Percentiles rank a stretch among this genome's conserved stretches.
phyloP scores from a whole-genome alignment of 306 rosid species.

The Psophocarpus tetragonolobus region DNA sequence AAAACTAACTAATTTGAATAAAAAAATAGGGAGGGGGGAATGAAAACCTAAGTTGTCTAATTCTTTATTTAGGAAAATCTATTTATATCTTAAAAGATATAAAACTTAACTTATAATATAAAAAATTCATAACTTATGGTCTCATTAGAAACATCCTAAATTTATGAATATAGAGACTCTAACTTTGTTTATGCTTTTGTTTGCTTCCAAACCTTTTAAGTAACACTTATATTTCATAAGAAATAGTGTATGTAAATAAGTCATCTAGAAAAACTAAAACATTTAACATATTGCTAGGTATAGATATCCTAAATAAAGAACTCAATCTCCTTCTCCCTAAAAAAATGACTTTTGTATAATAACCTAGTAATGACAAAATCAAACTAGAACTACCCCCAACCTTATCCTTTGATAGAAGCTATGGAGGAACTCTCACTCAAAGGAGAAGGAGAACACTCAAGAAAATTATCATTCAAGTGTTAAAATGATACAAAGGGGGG shows the following conservation, averaged over 20 bases:
- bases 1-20: not conserved
- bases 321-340: too few species aligned
- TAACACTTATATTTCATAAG: not conserved
- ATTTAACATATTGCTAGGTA: not conserved
- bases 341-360: too few species aligned
- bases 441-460: too few species aligned
- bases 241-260: not conserved
- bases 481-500: too few species aligned
- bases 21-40: not conserved
- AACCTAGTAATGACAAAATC: too few species aligned
- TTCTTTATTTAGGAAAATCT: not conserved
- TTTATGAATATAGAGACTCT: conserved; percentile 17
- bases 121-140: not conserved
- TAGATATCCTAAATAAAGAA: not conserved
- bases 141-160: conserved; percentile 9
- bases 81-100: not conserved
- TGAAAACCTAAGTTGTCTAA: too few species aligned
- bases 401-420: too few species aligned
- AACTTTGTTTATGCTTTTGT: not conserved
- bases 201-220: not conserved
- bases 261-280: not conserved
- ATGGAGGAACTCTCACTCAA: too few species aligned
- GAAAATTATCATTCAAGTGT: too few species aligned
- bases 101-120: not conserved
- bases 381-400: too few species aligned